These are phyloP conservation scores for Neonectria punicea DNA, from an alignment of 2,329 filamentous ascomycete genomes.

Conservation along the genomic window DNA sequence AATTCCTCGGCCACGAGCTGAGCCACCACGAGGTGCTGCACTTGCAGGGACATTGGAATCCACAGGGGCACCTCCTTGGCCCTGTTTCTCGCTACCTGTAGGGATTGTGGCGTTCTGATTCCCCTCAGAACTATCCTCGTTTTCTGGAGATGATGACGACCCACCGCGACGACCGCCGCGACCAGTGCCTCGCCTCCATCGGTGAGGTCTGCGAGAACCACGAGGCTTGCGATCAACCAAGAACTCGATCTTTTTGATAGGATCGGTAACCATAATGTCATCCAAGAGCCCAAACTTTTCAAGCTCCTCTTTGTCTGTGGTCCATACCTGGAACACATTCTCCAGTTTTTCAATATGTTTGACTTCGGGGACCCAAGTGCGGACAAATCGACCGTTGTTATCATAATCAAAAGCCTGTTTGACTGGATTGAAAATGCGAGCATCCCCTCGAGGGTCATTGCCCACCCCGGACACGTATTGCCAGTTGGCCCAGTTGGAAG, in stretches of 20 bases:
- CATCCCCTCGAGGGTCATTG: slow-evolving; percentile 78
- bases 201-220: slow-evolving; percentile 34
- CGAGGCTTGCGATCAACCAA: slow-evolving; percentile 62
- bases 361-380: slow-evolving; percentile 78
- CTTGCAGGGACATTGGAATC: slow-evolving; percentile 14
- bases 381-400: slow-evolving; percentile 73
- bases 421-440: slow-evolving; percentile 82
- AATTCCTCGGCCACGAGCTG: slow-evolving; percentile 20
- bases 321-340: slow-evolving; percentile 78
- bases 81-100: slow-evolving; percentile 26
- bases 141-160: background rate
- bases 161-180: slow-evolving; percentile 35
- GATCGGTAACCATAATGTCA: slow-evolving; percentile 73
- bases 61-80: background rate
- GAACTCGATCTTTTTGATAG: slow-evolving; percentile 73
- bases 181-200: slow-evolving; percentile 38
- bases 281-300: slow-evolving; percentile 65
- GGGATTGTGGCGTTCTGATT: slow-evolving; percentile 13
- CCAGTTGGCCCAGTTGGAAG: slow-evolving; percentile 85
- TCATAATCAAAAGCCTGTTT: slow-evolving; percentile 86
- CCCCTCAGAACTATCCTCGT: slow-evolving; percentile 2
- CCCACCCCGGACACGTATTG: slow-evolving; percentile 84
- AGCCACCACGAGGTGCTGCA: slow-evolving; percentile 5
- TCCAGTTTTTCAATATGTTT: slow-evolving; percentile 61
- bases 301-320: slow-evolving; percentile 68